These are phyloP conservation scores for Primulina eburnea DNA, from an alignment of 257 asterid species.

Conservation along the genomic window DNA sequence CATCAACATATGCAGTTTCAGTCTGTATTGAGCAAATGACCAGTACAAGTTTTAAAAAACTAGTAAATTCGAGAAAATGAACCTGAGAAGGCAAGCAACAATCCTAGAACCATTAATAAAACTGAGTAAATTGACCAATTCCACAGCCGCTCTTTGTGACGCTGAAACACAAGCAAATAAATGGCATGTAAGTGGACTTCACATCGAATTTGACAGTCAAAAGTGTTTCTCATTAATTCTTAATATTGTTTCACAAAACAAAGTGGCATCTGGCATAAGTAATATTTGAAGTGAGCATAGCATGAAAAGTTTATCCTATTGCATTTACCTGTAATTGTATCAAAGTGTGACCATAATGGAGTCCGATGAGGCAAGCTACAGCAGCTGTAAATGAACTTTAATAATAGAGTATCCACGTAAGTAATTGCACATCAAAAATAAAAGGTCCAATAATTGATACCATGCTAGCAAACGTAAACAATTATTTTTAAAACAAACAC, in stretches of 20 bases:
- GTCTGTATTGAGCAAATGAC: neutral
- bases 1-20: neutral
- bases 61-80: constrained; percentile 19
- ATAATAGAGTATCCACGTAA: constrained; percentile 24
- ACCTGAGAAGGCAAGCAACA: constrained; percentile 62
- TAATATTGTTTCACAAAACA: constrained; percentile 1
- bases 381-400: constrained; percentile 80
- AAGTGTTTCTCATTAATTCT: neutral
- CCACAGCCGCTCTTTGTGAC: constrained; percentile 66
- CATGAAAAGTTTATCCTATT: neutral
- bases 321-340: constrained; percentile 55
- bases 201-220: neutral
- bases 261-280: neutral
- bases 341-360: constrained; percentile 78
- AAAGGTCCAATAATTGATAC: constrained; percentile 10
- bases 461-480: neutral
- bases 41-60: neutral
- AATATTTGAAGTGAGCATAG: constrained; percentile 10
- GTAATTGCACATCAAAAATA: constrained; percentile 6
- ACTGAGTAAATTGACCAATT: constrained; percentile 64
- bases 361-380: constrained; percentile 73
- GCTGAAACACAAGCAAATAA: constrained; percentile 39
- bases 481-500: too few relatives aligned
- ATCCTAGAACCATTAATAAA: constrained; percentile 55
- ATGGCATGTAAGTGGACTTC: neutral